Evolutionary conservation across 768 basidiomycete species (phyloP).

Genomic region (Podaxis sp.): DNA sequence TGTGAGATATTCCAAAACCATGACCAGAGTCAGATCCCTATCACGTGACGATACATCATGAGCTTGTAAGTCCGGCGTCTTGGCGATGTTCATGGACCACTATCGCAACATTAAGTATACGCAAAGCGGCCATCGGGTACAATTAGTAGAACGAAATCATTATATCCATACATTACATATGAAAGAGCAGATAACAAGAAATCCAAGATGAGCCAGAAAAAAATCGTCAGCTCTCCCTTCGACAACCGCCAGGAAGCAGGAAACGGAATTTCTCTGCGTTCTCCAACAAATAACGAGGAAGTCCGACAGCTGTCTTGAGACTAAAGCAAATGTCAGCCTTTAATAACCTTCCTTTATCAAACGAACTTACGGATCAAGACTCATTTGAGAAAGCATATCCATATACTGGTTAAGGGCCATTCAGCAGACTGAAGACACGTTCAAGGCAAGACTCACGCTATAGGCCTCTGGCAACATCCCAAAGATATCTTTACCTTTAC

Average conservation of each 20-base stretch:
- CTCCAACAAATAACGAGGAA: conserved; percentile 52
- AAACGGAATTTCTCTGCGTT: conserved; percentile 51
- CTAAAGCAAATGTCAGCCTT: conserved; percentile 20
- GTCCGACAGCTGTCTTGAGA: conserved; percentile 46
- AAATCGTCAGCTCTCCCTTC: conserved; percentile 27
- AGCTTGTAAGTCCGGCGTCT: too few species aligned
- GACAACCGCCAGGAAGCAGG: conserved; percentile 56
- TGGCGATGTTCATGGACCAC: neutral
- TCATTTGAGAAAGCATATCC: conserved; percentile 53
- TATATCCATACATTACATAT: neutral
- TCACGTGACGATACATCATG: neutral
- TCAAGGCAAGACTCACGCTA: conserved; percentile 35
- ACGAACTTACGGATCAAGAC: conserved; percentile 46
- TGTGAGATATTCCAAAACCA: neutral
- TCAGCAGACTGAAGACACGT: neutral
- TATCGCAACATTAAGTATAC: neutral
- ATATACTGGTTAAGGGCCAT: conserved; percentile 37
- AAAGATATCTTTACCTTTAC: conserved; percentile 61
- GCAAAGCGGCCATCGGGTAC: neutral
- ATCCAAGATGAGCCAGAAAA: neutral
- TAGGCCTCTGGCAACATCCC: conserved; percentile 67
- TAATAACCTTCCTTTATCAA: neutral
- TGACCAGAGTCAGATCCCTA: neutral
- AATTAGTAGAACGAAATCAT: neutral
- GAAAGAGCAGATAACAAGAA: neutral